Conservation (phyloP, 805 yeast genomes). For the Zygosaccharomyces lentus region DNA sequence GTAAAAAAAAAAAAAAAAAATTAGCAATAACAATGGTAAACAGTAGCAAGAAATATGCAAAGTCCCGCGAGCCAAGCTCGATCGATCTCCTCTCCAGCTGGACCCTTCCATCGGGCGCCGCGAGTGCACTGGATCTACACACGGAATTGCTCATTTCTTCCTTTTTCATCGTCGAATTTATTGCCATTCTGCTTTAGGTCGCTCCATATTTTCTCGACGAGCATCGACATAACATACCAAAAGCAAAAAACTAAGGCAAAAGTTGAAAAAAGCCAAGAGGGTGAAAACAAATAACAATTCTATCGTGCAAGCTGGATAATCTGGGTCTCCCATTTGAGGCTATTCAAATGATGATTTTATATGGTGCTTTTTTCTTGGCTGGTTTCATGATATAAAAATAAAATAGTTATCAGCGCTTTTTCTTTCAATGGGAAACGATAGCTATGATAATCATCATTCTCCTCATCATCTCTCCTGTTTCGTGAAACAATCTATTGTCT, state of each 20-base stretch:
- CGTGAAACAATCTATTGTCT: too few relatives aligned
- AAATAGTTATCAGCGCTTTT: not conserved
- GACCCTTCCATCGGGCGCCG: not conserved
- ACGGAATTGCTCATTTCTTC: not conserved
- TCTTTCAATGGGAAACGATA: not conserved
- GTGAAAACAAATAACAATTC: not conserved
- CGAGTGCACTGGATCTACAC: not conserved
- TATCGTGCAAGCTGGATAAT: too few relatives aligned
- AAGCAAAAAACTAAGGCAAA: conserved; percentile 1
- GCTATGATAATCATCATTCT: too few relatives aligned
- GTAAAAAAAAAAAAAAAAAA: conserved; percentile 1
- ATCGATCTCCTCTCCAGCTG: not conserved
- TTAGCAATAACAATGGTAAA: not conserved
- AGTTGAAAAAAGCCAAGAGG: not conserved
- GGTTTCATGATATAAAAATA: not conserved
- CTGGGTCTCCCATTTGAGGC: too few relatives aligned
- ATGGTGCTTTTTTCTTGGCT: not conserved
- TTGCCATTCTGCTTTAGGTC: not conserved
- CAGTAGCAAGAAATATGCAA: not conserved
- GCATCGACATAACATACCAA: not conserved
- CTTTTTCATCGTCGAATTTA: not conserved
- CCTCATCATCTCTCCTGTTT: too few relatives aligned
- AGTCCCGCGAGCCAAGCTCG: not conserved
- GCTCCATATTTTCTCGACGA: conserved; percentile 1
- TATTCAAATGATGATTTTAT: not conserved